Conservation (phyloP, 2,329 filamentous ascomycete species). For the Eutypella sp. region DNA sequence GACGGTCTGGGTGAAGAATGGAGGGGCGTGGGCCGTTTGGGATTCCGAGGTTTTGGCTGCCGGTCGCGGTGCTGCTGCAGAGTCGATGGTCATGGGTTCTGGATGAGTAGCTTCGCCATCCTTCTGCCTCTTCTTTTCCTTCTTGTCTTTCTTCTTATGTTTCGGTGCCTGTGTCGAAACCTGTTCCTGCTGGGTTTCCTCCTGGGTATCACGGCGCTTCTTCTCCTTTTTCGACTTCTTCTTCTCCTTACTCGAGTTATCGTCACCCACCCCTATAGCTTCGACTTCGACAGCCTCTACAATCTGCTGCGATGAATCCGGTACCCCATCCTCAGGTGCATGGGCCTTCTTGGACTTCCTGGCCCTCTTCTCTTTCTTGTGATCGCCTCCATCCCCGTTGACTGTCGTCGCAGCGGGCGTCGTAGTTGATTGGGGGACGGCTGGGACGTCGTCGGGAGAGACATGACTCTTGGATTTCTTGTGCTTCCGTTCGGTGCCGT, state of each 20-base stretch:
- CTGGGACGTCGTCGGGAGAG: not conserved
- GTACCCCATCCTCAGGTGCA: slow-evolving; percentile 11
- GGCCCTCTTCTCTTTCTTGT: slow-evolving; percentile 18
- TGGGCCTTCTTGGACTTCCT: slow-evolving; percentile 21
- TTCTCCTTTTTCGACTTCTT: slow-evolving; percentile 24
- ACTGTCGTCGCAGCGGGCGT: not conserved
- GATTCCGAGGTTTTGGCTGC: slow-evolving; percentile 30
- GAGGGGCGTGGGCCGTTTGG: slow-evolving; percentile 46
- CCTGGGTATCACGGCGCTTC: slow-evolving; percentile 16
- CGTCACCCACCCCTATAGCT: not conserved
- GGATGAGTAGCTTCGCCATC: slow-evolving; percentile 10
- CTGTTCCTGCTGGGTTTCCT: slow-evolving; percentile 7
- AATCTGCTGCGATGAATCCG: slow-evolving; percentile 9
- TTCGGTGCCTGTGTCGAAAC: not conserved
- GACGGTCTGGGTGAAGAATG: slow-evolving; percentile 74
- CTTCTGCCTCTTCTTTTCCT: slow-evolving; percentile 10
- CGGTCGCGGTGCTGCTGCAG: slow-evolving; percentile 8
- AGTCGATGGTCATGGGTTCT: slow-evolving; percentile 38
- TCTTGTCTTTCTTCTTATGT: slow-evolving; percentile 11
- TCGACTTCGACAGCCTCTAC: not conserved
- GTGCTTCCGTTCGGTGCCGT: slow-evolving; percentile 40
- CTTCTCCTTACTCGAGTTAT: slow-evolving; percentile 25
- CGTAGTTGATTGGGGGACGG: not conserved
- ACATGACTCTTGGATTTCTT: slow-evolving; percentile 42
- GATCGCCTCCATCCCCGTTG: not conserved